A percentile compares a stretch with the other conserved stretches of the same genome.
These are phyloP conservation scores for Nepenthes mirabilis DNA, from an alignment of 148 eudicot species.

Conservation along the genomic window DNA sequence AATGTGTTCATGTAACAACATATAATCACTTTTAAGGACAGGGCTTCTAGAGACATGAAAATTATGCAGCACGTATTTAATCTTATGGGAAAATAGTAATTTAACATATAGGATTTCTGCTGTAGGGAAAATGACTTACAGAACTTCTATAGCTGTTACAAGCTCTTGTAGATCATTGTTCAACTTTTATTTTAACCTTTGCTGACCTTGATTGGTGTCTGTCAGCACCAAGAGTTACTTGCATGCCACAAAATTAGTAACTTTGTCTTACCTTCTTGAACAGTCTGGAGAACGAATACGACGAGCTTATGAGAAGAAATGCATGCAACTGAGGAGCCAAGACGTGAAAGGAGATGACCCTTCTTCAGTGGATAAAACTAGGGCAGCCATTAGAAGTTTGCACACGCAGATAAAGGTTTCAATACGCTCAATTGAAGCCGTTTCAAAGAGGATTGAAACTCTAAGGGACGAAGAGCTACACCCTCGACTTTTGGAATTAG, in stretches of 20 bases:
- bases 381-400: conserved; percentile 63
- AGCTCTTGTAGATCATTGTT: too few relatives aligned
- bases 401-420: conserved; percentile 91
- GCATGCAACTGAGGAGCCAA: conserved; percentile 58
- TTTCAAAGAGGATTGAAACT: conserved; percentile 86
- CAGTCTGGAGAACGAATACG: conserved; percentile 84
- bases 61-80: too few relatives aligned
- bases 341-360: conserved; percentile 83
- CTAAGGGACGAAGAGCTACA: conserved; percentile 80
- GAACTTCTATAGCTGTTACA: too few relatives aligned
- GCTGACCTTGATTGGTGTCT: too few relatives aligned
- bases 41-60: too few relatives aligned
- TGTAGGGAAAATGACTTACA: too few relatives aligned
- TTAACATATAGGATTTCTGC: too few relatives aligned
- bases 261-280: conserved; percentile 5
- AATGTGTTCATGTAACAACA: too few relatives aligned
- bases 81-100: too few relatives aligned
- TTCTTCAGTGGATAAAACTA: conserved; percentile 59
- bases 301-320: conserved; percentile 80
- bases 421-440: conserved; percentile 81
- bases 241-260: background rate
- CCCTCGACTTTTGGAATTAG: conserved; percentile 78
- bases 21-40: too few relatives aligned
- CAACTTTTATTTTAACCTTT: too few relatives aligned
- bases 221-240: too few relatives aligned